phyloP scores from a whole-genome alignment of 768 basidiomycete species.

The Lactarius sanguifluus region DNA sequence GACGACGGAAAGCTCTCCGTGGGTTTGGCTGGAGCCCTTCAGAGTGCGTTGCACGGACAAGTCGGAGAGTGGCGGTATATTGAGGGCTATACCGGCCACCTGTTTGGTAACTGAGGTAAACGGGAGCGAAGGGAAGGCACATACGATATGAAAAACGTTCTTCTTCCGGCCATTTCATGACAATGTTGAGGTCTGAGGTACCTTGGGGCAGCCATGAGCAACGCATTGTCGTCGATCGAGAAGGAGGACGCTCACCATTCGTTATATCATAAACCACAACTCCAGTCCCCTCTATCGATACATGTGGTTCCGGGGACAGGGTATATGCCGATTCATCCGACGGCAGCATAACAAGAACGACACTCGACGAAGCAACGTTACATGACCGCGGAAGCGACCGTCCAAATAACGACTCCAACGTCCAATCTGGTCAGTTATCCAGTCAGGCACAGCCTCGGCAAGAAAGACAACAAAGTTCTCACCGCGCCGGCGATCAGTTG shows the following conservation, averaged over 20 bases:
- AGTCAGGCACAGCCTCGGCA: conserved; percentile 23
- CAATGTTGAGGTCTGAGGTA: conserved; percentile 50
- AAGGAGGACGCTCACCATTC: conserved; percentile 41
- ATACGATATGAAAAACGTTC: conserved; percentile 57
- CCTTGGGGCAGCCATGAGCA: conserved; percentile 24
- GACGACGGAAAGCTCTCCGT: conserved; percentile 66
- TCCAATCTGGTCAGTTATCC: conserved; percentile 60
- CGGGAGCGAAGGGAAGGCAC: conserved; percentile 7
- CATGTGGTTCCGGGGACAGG: conserved; percentile 53
- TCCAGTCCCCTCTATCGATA: conserved; percentile 33
- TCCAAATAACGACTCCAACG: conserved; percentile 65
- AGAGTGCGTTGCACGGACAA: conserved; percentile 69
- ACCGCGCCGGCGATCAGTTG: conserved; percentile 57
- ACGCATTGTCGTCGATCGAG: not conserved
- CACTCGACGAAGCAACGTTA: conserved; percentile 65
- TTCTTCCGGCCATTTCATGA: conserved; percentile 55
- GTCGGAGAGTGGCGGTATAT: conserved; percentile 46
- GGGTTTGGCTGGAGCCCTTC: conserved; percentile 71
- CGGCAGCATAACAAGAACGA: conserved; percentile 46
- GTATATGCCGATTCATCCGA: conserved; percentile 41
- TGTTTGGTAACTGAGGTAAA: conserved; percentile 8
- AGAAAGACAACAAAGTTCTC: conserved; percentile 21
- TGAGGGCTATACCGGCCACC: conserved; percentile 37
- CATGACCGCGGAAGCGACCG: conserved; percentile 62
- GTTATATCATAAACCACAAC: conserved; percentile 50